phyloP scores from a whole-genome alignment of 1,139 yeast species.

The Debaryomyces singareniensis region DNA sequence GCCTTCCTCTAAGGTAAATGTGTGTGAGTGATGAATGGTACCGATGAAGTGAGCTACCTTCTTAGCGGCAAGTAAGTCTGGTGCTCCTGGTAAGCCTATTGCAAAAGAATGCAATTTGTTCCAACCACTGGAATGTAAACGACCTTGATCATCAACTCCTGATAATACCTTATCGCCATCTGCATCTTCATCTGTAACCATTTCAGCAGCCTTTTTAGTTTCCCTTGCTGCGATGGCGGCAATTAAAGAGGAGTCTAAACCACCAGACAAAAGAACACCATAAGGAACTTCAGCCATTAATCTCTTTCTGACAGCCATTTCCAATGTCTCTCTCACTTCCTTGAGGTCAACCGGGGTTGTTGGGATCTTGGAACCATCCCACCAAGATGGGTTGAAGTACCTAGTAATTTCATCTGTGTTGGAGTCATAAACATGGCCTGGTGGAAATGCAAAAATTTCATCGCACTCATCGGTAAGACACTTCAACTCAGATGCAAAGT shows the following conservation, averaged over 20 bases:
- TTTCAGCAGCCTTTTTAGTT: conserved; percentile 70
- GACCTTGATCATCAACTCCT: conserved; percentile 87
- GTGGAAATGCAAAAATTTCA: conserved; percentile 88
- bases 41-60: conserved; percentile 95
- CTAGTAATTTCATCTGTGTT: conserved; percentile 78
- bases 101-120: conserved; percentile 92
- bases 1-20: conserved; percentile 94
- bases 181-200: conserved; percentile 37
- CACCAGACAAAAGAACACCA: conserved; percentile 95
- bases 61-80: conserved; percentile 93
- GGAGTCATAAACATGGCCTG: conserved; percentile 96
- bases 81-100: conserved; percentile 95
- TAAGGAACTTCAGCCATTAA: conserved; percentile 99
- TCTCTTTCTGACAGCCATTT: conserved; percentile 95
- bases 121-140: conserved; percentile 75
- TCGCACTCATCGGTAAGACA: conserved; percentile 94
- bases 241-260: conserved; percentile 91
- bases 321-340: conserved; percentile 72
- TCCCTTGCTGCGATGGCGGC: conserved; percentile 97
- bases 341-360: conserved; percentile 65
- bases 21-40: conserved; percentile 95
- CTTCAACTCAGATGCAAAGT: conserved; percentile 91
- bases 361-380: conserved; percentile 76
- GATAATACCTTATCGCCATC: conserved; percentile 63
- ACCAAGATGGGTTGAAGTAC: conserved; percentile 91